Base-by-base conservation (phyloP, 208 protist species). In the Crithidia sp. region DNA sequence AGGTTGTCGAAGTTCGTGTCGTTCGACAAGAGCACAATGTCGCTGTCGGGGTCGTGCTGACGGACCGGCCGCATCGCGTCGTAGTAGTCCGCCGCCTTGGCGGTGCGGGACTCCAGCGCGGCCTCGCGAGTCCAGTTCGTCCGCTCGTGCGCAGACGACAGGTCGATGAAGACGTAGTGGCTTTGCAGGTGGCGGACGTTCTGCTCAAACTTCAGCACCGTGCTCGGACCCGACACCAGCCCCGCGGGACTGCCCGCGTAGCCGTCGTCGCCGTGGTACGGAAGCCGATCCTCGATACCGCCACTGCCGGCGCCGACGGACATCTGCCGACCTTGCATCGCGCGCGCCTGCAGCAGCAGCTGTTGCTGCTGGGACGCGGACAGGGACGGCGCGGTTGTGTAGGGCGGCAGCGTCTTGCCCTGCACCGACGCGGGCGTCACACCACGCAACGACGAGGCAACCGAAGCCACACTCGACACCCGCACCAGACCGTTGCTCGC, bases 161-260 rank as follows among this genome's bases (percentile, higher is more conserved):
- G 71, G 39, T 85, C 81, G n/a, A 85, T 74, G 63, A 79, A 82
- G 41, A 85, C 71, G 55, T 82, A 74, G 71, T 85, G 81, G 52
- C 28, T 60, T 14, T 45, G 12, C 45, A 85, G 62, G 76, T 81
- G 73, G 43, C 14, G 5, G 12, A 78, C 79, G 55, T 81, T 60
- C 5, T 16, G 19, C 74, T 70, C 74, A 17, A 74, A 50, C 19
- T 13, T 45, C 14, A 77, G 44, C 49, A 54, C 53, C 28, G 67
- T 53, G 63, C 16, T 56, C n/a, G 64, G 13, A 52, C 52, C 45
- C 7, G 52, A 36, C 44, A 57, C 6, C 5, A 56, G 39, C 7
- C 52, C 59, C 16, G 39, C 4, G 57, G 50, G 55, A 19, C 55
- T 67, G n/a, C 45, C 47, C 2, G 13, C n/a, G 67, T 62, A 67